phyloP scores from a whole-genome alignment of 208 protist species.

The Herpetomonas samuelpessoai region DNA sequence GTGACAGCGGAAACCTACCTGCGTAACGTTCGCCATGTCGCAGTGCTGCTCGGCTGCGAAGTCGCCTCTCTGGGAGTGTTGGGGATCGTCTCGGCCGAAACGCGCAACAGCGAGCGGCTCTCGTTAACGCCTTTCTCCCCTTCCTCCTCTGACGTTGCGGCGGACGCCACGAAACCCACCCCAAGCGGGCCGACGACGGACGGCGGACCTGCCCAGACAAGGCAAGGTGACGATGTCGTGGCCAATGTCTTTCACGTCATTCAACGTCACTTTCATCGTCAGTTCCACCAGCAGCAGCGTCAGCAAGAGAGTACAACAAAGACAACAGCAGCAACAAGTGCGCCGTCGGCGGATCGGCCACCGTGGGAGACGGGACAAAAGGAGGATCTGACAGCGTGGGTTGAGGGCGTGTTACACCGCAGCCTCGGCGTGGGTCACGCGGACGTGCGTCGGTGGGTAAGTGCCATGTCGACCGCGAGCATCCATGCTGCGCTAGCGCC shows the following conservation, averaged over 20 bases:
- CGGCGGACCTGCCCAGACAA: too few species aligned
- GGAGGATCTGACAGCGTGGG: neutral
- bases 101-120: neutral
- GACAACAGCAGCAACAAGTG: too few species aligned
- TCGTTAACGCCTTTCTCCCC: too few species aligned
- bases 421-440: neutral
- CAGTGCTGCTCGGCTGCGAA: conserved; percentile 7
- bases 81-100: neutral
- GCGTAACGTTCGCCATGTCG: conserved; percentile 1
- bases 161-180: too few species aligned
- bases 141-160: too few species aligned
- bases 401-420: too few species aligned
- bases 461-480: neutral
- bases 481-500: neutral
- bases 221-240: neutral
- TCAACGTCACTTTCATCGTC: too few species aligned
- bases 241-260: neutral
- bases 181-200: too few species aligned
- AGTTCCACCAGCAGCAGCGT: neutral
- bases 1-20: conserved; percentile 7
- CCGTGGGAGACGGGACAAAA: too few species aligned
- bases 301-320: neutral
- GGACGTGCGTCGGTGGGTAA: neutral
- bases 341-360: too few species aligned
- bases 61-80: conserved; percentile 10